These are phyloP conservation scores for Stagonosporopsis vannaccii DNA, from an alignment of 2,329 filamentous ascomycete species.

Conservation along the genomic window DNA sequence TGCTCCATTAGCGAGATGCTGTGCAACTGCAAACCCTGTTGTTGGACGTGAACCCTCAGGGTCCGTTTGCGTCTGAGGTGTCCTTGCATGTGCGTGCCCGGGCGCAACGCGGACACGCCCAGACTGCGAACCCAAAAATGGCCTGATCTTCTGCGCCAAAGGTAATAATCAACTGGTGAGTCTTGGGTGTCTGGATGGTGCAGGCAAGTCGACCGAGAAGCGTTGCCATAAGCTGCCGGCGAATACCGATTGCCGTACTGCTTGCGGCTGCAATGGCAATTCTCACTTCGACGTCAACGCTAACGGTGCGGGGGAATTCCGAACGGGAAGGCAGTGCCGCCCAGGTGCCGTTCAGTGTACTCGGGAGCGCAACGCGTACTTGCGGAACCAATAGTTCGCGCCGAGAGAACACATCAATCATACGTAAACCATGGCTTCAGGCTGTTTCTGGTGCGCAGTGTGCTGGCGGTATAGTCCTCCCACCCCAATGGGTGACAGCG, in stretches of 20 bases:
- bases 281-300: conserved; percentile 4
- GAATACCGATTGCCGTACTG: neutral
- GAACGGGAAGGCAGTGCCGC: neutral
- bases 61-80: conserved; percentile 8
- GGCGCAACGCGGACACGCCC: neutral
- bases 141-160: conserved; percentile 1
- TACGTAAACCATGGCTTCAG: neutral
- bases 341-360: neutral
- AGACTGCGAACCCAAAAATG: neutral
- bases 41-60: conserved; percentile 3
- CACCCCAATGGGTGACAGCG: neutral
- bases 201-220: conserved; percentile 5
- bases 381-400: neutral
- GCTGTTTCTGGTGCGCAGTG: neutral
- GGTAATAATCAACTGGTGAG: neutral
- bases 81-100: conserved; percentile 19
- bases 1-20: conserved; percentile 10
- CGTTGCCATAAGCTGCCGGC: neutral
- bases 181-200: neutral
- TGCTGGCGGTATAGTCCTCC: neutral
- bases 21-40: conserved; percentile 12
- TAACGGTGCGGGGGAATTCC: neutral
- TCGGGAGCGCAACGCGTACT: neutral
- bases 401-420: neutral
- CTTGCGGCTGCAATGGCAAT: neutral